phyloP scores from a whole-genome alignment of 192 early-diverging fungal species.

The Rhizophagus clarus region DNA sequence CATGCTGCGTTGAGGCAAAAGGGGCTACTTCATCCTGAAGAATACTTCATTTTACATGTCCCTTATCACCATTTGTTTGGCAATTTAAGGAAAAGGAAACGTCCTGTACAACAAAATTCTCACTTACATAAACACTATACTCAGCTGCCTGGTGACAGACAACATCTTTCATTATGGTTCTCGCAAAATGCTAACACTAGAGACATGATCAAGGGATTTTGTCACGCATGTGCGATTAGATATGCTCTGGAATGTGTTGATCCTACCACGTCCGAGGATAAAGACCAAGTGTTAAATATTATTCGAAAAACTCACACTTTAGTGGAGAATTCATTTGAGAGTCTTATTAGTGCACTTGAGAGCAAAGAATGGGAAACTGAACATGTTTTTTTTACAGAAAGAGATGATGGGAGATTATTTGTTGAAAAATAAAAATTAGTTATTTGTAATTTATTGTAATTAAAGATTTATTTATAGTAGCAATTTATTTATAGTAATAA shows the following conservation, averaged over 20 bases:
- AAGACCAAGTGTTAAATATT: conserved; percentile 4
- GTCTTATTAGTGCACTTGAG: conserved; percentile 40
- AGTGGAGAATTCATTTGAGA: conserved; percentile 42
- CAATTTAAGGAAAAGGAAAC: not conserved
- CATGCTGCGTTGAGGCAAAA: conserved; percentile 37
- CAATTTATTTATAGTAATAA: too few species aligned
- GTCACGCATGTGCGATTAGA: conserved; percentile 59
- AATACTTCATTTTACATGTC: conserved; percentile 41
- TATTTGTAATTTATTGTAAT: not conserved
- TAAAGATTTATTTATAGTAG: too few species aligned
- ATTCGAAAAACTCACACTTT: conserved; percentile 39
- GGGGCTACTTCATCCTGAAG: conserved; percentile 36
- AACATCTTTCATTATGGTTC: conserved; percentile 60
- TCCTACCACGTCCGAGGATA: not conserved
- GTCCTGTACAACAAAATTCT: not conserved
- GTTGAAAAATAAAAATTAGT: not conserved
- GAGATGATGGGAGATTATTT: conserved; percentile 35
- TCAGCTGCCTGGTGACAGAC: not conserved
- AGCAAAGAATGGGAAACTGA: conserved; percentile 55
- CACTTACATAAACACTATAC: not conserved
- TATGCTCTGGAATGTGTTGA: conserved; percentile 33
- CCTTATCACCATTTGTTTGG: not conserved
- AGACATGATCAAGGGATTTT: conserved; percentile 66
- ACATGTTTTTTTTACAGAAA: conserved; percentile 46
- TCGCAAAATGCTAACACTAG: conserved; percentile 44